Evolutionary conservation across 2,329 filamentous ascomycete genomes (phyloP).

Genomic region (Tolypocladium ovalisporum): DNA sequence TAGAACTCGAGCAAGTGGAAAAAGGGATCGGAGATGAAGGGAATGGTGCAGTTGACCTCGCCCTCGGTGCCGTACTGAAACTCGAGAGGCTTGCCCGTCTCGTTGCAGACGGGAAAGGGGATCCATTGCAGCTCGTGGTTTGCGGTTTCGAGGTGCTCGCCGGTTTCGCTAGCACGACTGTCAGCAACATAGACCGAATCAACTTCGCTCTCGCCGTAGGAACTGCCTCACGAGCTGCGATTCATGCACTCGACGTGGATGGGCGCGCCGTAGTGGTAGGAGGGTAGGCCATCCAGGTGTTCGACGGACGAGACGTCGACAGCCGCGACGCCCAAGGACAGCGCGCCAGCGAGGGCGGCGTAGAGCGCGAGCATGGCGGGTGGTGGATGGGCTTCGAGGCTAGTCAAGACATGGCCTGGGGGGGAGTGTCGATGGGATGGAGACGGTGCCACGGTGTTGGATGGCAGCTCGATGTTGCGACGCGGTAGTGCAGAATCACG

Average conservation of each 20-base stretch:
- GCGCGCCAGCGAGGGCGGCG: slow-evolving; percentile 10
- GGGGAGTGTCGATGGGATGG: not conserved
- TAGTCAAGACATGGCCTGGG: not conserved
- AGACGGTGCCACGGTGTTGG: not conserved
- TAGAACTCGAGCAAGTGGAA: slow-evolving; percentile 94
- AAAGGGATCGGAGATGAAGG: slow-evolving; percentile 66
- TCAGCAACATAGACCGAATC: not conserved
- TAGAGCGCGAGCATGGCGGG: not conserved
- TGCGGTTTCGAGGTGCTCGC: slow-evolving; percentile 76
- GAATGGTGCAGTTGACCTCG: slow-evolving; percentile 77
- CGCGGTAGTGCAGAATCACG: not conserved
- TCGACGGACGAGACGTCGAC: slow-evolving; percentile 15
- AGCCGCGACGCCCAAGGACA: slow-evolving; percentile 16
- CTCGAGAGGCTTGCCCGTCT: slow-evolving; percentile 72
- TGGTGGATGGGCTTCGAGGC: not conserved
- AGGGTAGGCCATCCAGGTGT: slow-evolving; percentile 33
- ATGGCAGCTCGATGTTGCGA: not conserved
- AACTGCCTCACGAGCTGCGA: slow-evolving; percentile 49
- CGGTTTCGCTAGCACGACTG: slow-evolving; percentile 54
- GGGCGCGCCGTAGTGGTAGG: slow-evolving; percentile 54
- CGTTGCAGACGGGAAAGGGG: slow-evolving; percentile 82
- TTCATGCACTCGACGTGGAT: slow-evolving; percentile 66
- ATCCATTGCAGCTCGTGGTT: slow-evolving; percentile 82
- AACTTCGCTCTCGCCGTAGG: not conserved
- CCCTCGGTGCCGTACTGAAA: slow-evolving; percentile 75